phyloP scores from a whole-genome alignment of 164 flowering plant genomes.

The Taxillus chinensis region DNA sequence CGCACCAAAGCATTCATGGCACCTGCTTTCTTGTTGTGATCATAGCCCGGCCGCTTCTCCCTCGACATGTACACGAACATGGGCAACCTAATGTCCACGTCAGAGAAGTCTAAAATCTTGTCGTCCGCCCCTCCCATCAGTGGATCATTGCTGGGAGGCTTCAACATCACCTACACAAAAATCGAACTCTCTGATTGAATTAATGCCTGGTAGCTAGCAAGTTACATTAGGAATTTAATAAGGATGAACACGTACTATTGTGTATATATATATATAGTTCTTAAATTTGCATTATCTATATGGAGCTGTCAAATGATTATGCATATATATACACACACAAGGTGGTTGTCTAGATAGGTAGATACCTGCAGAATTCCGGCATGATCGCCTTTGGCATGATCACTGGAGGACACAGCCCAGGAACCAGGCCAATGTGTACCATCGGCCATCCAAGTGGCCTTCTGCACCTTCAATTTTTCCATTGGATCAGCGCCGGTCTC shows the following conservation, averaged over 20 bases:
- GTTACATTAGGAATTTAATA: too few relatives aligned
- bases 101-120: constrained; percentile 2
- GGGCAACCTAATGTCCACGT: neutral
- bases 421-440: constrained; percentile 4
- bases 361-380: constrained; percentile 5
- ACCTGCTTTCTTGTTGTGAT: constrained; percentile 3
- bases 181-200: neutral
- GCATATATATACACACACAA: too few relatives aligned
- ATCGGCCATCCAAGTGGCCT: constrained; percentile 3
- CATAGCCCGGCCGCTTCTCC: constrained; percentile 4
- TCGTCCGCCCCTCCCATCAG: neutral
- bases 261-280: too few relatives aligned
- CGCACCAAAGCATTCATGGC: constrained; percentile 5
- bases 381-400: constrained; percentile 1
- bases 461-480: neutral
- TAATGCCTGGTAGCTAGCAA: too few relatives aligned
- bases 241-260: too few relatives aligned
- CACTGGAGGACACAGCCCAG: neutral
- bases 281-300: too few relatives aligned
- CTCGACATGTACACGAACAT: constrained; percentile 4
- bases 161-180: neutral
- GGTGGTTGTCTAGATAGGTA: neutral
- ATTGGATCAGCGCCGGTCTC: constrained; percentile 3
- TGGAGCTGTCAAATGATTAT: too few relatives aligned
- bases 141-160: neutral